Evolutionary conservation across 106 monocot genomes (phyloP), one percentile per base, ranked within the genome.

Genomic region (Allium cepa): DNA sequence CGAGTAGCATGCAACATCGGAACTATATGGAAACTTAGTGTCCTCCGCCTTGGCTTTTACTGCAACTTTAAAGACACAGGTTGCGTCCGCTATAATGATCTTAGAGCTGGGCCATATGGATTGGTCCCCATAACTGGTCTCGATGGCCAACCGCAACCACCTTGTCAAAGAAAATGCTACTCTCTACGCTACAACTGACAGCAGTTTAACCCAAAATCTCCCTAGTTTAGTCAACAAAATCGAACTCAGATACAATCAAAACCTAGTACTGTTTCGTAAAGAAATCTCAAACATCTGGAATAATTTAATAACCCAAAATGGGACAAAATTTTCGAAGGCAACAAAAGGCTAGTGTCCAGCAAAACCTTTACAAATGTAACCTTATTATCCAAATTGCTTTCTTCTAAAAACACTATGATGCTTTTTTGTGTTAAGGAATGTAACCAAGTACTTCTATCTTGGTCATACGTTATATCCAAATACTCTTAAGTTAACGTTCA

Each of bases 301-400:
- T 73, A 63, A 17, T 64, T 73, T 11, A 15, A 46, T 46, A n/a
- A 73, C 17, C 63, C 63, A 1, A 51, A 1, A 53, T 73, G 7
- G 78, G 80, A 0, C 77, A 82, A 60, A 11, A 7, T 8, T 46
- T 82, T 49, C 9, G 4, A 26, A 13, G 52, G 67, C 73, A 11
- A 65, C 59, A 45, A 2, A 36, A 47, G 61, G 27, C 70, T 82
- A 26, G 75, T 53, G 2, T 70, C 82, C 1, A 62, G 59, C n/a
- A 9, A 11, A 46, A 62, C 75, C 0, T 22, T 66, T 9, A n/a
- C 3, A 11, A 52, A 18, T n/a, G 0, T 17, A 10, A 67, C 36
- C 36, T 2, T 36, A 36, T 2, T 36, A 36, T 4, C 36, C 36
- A 36, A 36, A 36, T 36, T 36, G 6, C 0, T 36, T 36, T 36